phyloP scores from a whole-genome alignment of 495 filamentous ascomycete genomes.

The Glonium stellatum region DNA sequence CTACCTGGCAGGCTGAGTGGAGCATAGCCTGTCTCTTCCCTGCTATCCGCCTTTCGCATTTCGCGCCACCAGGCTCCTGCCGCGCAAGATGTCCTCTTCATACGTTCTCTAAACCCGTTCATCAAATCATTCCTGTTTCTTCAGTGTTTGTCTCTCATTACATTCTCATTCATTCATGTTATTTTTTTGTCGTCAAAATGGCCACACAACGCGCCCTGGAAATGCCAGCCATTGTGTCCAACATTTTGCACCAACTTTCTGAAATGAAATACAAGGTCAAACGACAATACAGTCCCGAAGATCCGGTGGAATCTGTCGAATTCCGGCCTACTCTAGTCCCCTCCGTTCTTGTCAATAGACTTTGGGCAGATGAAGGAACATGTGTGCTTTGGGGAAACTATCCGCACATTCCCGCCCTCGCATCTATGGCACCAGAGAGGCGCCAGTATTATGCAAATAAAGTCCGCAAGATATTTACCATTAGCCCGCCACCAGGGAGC shows the following conservation, averaged over 20 bases:
- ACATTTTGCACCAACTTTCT: conserved; percentile 19
- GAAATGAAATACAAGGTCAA: conserved; percentile 21
- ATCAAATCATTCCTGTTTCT: neutral
- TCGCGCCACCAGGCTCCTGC: neutral
- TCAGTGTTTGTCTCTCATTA: neutral
- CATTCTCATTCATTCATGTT: neutral
- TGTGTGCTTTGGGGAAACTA: conserved; percentile 23
- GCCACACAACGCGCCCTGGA: conserved; percentile 3
- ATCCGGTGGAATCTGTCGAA: conserved; percentile 21
- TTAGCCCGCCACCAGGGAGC: conserved; percentile 11
- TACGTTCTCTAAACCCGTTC: neutral
- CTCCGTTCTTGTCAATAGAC: conserved; percentile 17
- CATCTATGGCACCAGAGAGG: conserved; percentile 9
- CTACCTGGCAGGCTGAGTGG: no score
- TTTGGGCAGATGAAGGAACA: conserved; percentile 23
- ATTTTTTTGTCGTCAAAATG: neutral
- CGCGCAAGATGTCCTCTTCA: neutral
- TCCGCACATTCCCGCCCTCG: conserved; percentile 23
- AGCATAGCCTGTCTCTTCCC: neutral
- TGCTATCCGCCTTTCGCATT: neutral
- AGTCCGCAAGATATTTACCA: conserved; percentile 15
- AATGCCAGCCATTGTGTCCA: conserved; percentile 16
- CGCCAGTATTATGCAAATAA: conserved; percentile 27
- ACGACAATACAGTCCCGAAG: conserved; percentile 15
- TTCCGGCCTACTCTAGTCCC: conserved; percentile 26